Percentiles rank a stretch among this genome's conserved stretches.
Conservation (phyloP, 257 asterid genomes). For the Nicotiana tomentosiformis region DNA sequence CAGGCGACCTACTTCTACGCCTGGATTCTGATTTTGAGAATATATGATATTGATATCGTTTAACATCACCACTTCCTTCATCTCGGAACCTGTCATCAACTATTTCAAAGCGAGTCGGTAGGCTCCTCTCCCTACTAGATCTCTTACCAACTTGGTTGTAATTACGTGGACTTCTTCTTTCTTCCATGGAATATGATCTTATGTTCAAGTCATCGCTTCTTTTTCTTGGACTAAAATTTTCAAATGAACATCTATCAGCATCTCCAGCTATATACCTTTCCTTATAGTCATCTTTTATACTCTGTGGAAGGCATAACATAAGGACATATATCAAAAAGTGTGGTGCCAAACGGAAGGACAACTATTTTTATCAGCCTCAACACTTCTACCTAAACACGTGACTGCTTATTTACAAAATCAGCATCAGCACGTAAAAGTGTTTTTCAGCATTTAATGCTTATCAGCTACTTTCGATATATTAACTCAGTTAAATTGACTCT, state of each 20-base stretch:
- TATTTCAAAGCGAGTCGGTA: conserved; percentile 57
- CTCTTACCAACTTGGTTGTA: conserved; percentile 25
- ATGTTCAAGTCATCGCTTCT: conserved; percentile 26
- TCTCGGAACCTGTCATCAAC: conserved; percentile 92
- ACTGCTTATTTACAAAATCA: too few relatives aligned
- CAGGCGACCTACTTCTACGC: conserved; percentile 43
- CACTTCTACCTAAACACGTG: neutral
- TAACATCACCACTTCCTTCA: conserved; percentile 40
- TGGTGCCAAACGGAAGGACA: neutral
- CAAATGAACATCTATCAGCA: conserved; percentile 18
- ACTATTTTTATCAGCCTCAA: neutral
- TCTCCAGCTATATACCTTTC: neutral
- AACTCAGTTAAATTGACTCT: neutral
- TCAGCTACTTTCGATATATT: neutral
- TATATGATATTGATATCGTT: conserved; percentile 32
- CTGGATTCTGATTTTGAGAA: conserved; percentile 27
- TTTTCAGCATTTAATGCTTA: neutral
- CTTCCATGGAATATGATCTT: conserved; percentile 41
- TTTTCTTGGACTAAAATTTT: conserved; percentile 17
- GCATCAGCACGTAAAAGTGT: neutral
- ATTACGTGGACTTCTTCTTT: conserved; percentile 42
- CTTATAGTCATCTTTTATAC: conserved; percentile 19
- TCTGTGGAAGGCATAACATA: conserved; percentile 10
- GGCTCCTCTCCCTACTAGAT: conserved; percentile 31
- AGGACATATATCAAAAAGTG: too few relatives aligned